Base-by-base conservation (phyloP, 495 filamentous ascomycete species). In the Penicillium dipodomyicola region DNA sequence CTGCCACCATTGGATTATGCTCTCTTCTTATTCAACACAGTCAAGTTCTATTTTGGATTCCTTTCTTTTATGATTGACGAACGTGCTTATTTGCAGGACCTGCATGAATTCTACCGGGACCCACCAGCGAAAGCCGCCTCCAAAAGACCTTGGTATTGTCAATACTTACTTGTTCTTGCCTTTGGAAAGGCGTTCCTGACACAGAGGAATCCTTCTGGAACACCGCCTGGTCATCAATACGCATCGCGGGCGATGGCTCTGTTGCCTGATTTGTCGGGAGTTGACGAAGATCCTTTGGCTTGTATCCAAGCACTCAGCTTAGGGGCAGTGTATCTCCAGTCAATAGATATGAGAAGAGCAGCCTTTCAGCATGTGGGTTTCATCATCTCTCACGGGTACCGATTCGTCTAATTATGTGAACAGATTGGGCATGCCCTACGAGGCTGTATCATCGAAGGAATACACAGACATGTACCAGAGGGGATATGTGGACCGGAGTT, bases 181-280 rank as follows among this genome's bases (percentile, higher is more conserved):
- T 72, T 76, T 58, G 72, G 72, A 12, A 76, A 75, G 46, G 72
- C 70, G 12, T 76, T 76, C 25, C 49, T 72, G 23, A 66, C 67
- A 9, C 61, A 65, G 4, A 65, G 52, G 33, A 62, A 61, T 35
- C 52, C 64, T 0, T 69, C 65, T 35, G 73, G 70, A n/a, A 55
- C 61, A 6, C 72, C 72, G 3, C 69, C 71, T 19, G 72, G 72
- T 22, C 63, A 71, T 43, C 65, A 71, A 46, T 65, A 70, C 53
- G 72, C 70, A 8, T 65, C 67, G 3, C 65, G 72, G 12, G 72
- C 72, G 15, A 75, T 75, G 71, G 59, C 70, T n/a, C 25, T 75
- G 15, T 51, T 75, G 17, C 72, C 72, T 10, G 69, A 72, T 48
- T 39, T 71, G 39, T 72, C 70, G 9, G 68, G 67, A 5, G 68